phyloP scores from a whole-genome alignment of 2,329 filamentous ascomycete species.

The Botryotinia convoluta region DNA sequence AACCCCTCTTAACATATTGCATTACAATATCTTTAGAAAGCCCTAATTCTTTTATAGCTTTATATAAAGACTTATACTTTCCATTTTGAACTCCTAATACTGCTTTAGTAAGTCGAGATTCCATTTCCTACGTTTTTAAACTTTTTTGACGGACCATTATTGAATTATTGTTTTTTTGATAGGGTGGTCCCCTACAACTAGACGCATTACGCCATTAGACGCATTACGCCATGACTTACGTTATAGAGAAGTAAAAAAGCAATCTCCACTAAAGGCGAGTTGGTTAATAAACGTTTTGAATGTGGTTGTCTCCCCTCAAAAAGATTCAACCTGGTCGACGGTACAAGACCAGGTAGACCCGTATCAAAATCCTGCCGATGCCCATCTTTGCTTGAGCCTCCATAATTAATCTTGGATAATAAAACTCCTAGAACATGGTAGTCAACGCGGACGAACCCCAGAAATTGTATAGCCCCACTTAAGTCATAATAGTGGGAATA shows the following conservation, averaged over 20 bases:
- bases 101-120: no score
- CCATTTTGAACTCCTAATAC: no score
- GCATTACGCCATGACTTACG: no score
- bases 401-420: not conserved
- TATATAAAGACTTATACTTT: no score
- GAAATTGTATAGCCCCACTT: not conserved
- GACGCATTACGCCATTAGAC: no score
- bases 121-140: no score
- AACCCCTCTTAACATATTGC: no score
- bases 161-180: no score
- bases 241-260: not conserved
- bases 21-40: no score
- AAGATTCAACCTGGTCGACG: not conserved
- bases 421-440: not conserved
- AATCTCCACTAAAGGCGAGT: not conserved
- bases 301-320: not conserved
- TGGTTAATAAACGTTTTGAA: not conserved
- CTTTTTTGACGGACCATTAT: no score
- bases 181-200: no score
- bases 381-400: not conserved
- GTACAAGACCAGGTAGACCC: not conserved
- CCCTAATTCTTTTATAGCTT: no score
- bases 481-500: not conserved
- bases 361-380: constrained; percentile 1
- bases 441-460: not conserved